Evolutionary conservation across 352 stramenopile genomes (phyloP).

Genomic region (Achlya hypogyna): DNA sequence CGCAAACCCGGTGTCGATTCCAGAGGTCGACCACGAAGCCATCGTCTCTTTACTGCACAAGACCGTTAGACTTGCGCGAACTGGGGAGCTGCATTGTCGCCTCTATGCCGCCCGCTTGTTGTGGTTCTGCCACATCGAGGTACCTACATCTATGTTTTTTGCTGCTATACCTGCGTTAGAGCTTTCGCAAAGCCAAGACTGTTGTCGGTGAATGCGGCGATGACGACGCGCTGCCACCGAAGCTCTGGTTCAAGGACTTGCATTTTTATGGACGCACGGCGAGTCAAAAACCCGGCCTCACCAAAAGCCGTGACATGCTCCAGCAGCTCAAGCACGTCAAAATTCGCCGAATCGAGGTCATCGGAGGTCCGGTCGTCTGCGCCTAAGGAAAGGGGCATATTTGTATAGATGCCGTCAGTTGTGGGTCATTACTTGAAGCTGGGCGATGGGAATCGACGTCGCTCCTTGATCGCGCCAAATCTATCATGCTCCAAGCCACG

Average conservation of each 20-base stretch:
- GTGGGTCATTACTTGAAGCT: no score
- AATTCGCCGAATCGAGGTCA: no score
- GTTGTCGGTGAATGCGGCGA: not conserved
- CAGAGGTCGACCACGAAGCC: not conserved
- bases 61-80: not conserved
- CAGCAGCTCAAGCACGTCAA: no score
- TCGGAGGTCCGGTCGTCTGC: no score
- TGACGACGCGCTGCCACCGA: not conserved
- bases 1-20: not conserved
- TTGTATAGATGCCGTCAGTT: no score
- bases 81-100: not conserved
- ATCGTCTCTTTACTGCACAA: not conserved
- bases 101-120: not conserved
- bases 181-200: not conserved
- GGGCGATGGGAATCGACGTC: no score
- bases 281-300: no score
- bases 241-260: conserved; percentile 20
- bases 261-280: no score
- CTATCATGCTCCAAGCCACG: no score
- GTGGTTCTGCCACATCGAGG: conserved; percentile 6
- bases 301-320: no score
- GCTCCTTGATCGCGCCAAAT: no score
- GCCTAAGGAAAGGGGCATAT: no score
- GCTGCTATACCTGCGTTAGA: not conserved
- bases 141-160: not conserved